Base-by-base conservation (phyloP, 2,329 filamentous ascomycete species). In the Aspergillus hortae region DNA sequence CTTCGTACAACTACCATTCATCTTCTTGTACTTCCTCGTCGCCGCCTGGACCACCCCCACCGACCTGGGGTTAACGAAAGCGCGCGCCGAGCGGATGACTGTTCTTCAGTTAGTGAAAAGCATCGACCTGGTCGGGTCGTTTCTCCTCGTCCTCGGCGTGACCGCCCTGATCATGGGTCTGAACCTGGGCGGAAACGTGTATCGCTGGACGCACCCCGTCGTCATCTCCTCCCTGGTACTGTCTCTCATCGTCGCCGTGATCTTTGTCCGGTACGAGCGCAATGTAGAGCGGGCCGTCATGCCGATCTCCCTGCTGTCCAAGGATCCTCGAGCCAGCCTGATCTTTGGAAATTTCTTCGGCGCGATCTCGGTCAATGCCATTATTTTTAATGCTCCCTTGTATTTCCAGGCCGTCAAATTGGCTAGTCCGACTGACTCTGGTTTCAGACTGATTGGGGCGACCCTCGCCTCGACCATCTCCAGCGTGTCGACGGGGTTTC, bases 321-420 rank as follows among this genome's bases (percentile, higher is more conserved):
- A 70, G 46, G 63, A 70, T 27, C 78, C 78, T 3, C 72, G 77
- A 3, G 75, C 75, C 6, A 77, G 72, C 52, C 66, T 81, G 1
- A 74, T 80, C 42, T 77, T 79, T 58, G 74, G 74, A 52, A 80
- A 79, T 56, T 80, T 80, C 60, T 78, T 80, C 55, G 74, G 74
- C 0, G 65, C 72, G 5, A 67, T 80, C 14, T 74, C 76, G 1
- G 68, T 78, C 53, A 78, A 80, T 55, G 78, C 77, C 2, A 82
- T 88, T 57, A 73, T 88, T 14, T 89, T 89, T 71, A 86, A 86
- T 61, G 83, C 83, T 5, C 88, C 88, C 0, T 75, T 92, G 6
- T 92, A 86, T 74, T 91, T 89, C 72, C 87, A 90, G 66, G 86
- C 85, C 35, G 87, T 90, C 23, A 83, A 89, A 44, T 78, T 88